Evolutionary conservation across 805 yeast species (phyloP).

Genomic region (Wickerhamomyces alni): DNA sequence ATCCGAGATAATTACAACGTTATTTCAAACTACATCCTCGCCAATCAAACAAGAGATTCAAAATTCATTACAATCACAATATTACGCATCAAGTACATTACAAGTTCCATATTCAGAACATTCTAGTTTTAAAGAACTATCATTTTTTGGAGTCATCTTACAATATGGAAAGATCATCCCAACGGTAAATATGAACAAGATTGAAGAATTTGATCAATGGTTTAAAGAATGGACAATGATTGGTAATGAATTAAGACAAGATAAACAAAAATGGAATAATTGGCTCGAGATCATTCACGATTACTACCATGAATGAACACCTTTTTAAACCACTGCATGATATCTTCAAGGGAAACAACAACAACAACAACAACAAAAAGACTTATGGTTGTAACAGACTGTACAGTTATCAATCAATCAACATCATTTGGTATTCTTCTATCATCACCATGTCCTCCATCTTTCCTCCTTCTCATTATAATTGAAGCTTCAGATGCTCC

Average conservation of each 20-base stretch:
- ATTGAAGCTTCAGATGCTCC: constrained; percentile 29
- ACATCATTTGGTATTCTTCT: constrained; percentile 21
- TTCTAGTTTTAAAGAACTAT: constrained; percentile 79
- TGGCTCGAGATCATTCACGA: background rate
- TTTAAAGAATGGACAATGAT: constrained; percentile 14
- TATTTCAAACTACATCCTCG: background rate
- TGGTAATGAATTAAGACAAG: background rate
- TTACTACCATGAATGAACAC: background rate
- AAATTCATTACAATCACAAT: background rate
- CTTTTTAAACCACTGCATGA: too few species aligned
- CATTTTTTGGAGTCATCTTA: constrained; percentile 53
- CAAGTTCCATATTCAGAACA: constrained; percentile 90
- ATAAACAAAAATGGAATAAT: background rate
- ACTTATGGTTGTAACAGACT: too few species aligned
- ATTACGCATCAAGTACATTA: constrained; percentile 24
- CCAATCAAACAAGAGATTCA: background rate
- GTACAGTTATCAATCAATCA: too few species aligned
- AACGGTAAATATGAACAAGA: constrained; percentile 54
- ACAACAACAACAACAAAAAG: too few species aligned
- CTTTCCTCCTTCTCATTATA: constrained; percentile 19
- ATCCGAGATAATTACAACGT: constrained; percentile 2
- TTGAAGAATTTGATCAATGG: constrained; percentile 17
- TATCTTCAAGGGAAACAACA: too few species aligned
- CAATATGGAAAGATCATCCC: constrained; percentile 57
- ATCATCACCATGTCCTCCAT: constrained; percentile 22